These are phyloP conservation scores for Dictyostelium capitatum DNA, from an alignment of 78 protist species.

Conservation along the genomic window DNA sequence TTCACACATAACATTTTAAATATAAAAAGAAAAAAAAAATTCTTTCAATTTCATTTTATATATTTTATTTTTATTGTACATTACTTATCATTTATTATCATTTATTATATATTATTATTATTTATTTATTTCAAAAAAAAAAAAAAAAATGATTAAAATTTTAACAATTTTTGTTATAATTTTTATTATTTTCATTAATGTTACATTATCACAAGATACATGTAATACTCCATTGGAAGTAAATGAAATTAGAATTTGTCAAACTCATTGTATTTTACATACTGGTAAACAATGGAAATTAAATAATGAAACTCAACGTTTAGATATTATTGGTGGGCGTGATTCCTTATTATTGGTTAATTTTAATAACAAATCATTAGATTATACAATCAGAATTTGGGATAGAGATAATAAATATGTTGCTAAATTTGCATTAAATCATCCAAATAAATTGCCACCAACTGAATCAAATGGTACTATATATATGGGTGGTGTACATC, in stretches of 20 bases:
- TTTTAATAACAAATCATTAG: not conserved
- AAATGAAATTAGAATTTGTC: not conserved
- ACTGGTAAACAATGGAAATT: constrained; percentile 9
- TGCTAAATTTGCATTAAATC: not conserved
- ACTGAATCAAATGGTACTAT: constrained; percentile 26
- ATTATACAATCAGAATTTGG: not conserved
- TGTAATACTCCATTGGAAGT: too few species aligned
- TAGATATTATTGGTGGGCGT: not conserved
- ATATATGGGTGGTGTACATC: not conserved
- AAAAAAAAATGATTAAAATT: too few species aligned
- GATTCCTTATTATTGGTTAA: not conserved
- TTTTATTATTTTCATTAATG: too few species aligned
- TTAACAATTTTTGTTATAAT: too few species aligned
- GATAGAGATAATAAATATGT: not conserved
- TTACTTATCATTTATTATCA: too few species aligned
- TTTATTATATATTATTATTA: too few species aligned
- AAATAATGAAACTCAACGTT: not conserved
- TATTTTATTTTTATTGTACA: too few species aligned
- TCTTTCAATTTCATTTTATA: too few species aligned
- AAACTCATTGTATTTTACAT: constrained; percentile 27
- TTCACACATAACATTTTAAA: too few species aligned
- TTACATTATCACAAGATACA: too few species aligned
- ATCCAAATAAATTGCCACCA: not conserved
- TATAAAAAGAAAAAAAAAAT: too few species aligned
- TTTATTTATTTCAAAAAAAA: too few species aligned